Evolutionary conservation across 2,329 filamentous ascomycete genomes (phyloP).

Genomic region (Huntiella omanensis): DNA sequence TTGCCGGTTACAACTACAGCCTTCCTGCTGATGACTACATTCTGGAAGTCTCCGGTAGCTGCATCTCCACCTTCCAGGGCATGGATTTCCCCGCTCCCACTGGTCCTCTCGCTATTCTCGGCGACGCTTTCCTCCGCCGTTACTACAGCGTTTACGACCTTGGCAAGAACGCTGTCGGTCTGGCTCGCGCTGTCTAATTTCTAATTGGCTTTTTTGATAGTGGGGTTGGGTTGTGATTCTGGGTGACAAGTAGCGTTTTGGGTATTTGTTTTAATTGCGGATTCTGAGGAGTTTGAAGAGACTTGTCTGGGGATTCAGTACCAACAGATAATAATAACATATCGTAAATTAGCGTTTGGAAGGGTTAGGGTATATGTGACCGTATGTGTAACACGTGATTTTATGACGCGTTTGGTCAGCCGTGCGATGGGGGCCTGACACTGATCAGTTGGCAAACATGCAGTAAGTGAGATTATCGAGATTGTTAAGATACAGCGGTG

Average conservation of each 20-base stretch:
- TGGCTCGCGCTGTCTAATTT: conserved; percentile 58
- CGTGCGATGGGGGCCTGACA: too few species aligned
- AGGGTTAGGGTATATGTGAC: too few species aligned
- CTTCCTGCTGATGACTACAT: conserved; percentile 86
- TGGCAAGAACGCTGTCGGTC: conserved; percentile 69
- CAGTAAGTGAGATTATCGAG: too few species aligned
- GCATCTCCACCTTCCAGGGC: conserved; percentile 94
- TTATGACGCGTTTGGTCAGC: too few species aligned
- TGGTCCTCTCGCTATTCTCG: conserved; percentile 84
- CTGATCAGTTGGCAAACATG: too few species aligned
- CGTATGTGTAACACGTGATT: too few species aligned
- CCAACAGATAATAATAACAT: conserved; percentile 5
- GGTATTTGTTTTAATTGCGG: background rate
- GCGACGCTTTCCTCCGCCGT: conserved; percentile 66
- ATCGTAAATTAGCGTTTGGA: too few species aligned
- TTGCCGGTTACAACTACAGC: conserved; percentile 82
- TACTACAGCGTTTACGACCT: conserved; percentile 97
- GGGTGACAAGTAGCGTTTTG: background rate
- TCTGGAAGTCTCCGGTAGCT: conserved; percentile 83
- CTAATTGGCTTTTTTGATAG: background rate
- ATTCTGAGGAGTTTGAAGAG: background rate
- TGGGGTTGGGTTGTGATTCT: background rate
- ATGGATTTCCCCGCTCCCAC: conserved; percentile 82
- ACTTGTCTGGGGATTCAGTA: conserved; percentile 7
- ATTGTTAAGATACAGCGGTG: too few species aligned